These are phyloP conservation scores for Allium cepa DNA, from an alignment of 106 monocot genomes.

Conservation along the genomic window DNA sequence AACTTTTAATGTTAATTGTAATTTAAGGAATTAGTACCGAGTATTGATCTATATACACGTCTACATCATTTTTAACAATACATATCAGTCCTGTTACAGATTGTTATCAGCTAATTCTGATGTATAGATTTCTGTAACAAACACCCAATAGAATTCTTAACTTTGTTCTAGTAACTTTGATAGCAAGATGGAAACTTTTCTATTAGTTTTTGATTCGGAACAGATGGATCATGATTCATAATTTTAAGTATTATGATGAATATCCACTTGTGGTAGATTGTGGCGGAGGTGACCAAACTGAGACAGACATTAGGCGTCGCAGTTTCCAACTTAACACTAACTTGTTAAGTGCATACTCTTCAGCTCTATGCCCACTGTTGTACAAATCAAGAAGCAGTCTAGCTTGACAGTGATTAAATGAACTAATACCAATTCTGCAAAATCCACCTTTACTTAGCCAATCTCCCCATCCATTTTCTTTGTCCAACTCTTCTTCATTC, in stretches of 20 bases:
- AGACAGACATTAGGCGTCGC: conserved; percentile 25
- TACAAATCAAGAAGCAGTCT: conserved; percentile 30
- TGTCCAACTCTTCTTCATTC: conserved; percentile 7
- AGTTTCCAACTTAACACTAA: conserved; percentile 35
- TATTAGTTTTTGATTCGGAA: not conserved
- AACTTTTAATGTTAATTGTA: no score
- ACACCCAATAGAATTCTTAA: no score
- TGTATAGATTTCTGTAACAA: no score
- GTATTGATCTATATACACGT: no score
- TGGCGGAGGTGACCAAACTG: conserved; percentile 24
- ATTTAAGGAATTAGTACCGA: no score
- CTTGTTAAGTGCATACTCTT: conserved; percentile 22
- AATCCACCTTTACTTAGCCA: conserved; percentile 22
- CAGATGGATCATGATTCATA: no score
- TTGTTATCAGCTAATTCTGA: no score
- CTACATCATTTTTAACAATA: no score
- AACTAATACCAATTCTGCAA: conserved; percentile 19
- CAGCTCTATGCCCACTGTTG: conserved; percentile 27
- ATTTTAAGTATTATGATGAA: not conserved
- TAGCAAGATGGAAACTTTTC: no score
- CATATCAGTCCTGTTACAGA: no score
- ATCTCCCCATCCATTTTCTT: conserved; percentile 14
- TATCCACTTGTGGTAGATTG: conserved; percentile 1
- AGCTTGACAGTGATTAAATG: conserved; percentile 33
- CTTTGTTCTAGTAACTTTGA: no score